Evolutionary conservation across 345 rosid genomes (phyloP), one percentile per base, ranked within the genome.

Genomic region (Sisymbrium irio): DNA sequence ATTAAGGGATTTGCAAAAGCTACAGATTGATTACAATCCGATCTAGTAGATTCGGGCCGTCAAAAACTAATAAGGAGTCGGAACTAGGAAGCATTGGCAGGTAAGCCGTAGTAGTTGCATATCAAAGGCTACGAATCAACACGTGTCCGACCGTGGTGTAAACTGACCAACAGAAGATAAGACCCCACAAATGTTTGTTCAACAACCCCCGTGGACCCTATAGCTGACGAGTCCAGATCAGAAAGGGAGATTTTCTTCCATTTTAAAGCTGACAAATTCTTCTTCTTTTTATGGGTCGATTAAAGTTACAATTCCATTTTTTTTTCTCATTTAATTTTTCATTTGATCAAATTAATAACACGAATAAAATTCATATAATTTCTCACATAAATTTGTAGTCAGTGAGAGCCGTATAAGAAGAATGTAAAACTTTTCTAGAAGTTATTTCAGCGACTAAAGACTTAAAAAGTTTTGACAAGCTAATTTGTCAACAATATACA

Each of bases 131-230:
- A 42, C 3, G 15, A 6, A 49, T 15, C 32, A 39, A 55, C 41
- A 65, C 72, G 71, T 73, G 65, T 51, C 60, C 15, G 9, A 51
- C 6, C 4, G 5, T 19, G 25, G n/a, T 33, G 1, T 20, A 1
- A 20, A 44, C 57, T 0, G 7, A 11, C 40, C 49, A 22, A 47
- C 71, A 57, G 2, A 45, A 6, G 32, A 36, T 2, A 15, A 11
- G 49, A 35, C 41, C 72, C 66, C 42, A 74, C 60, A 46, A 46
- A 0, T 13, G 35, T 47, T 74, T 1, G 67, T 65, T 74, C 72
- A 74, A 72, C 78, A 57, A 74, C 66, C 35, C 53, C 72, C 42
- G 42, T 65, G 66, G 77, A 17, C 66, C 78, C 72, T 36, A 18
- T 4, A 45, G 67, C 18, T 57, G 60, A 74, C 53, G 66, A 46